Conservation (phyloP, 2,329 filamentous ascomycete species). For the Tolypocladium guangdongense region DNA sequence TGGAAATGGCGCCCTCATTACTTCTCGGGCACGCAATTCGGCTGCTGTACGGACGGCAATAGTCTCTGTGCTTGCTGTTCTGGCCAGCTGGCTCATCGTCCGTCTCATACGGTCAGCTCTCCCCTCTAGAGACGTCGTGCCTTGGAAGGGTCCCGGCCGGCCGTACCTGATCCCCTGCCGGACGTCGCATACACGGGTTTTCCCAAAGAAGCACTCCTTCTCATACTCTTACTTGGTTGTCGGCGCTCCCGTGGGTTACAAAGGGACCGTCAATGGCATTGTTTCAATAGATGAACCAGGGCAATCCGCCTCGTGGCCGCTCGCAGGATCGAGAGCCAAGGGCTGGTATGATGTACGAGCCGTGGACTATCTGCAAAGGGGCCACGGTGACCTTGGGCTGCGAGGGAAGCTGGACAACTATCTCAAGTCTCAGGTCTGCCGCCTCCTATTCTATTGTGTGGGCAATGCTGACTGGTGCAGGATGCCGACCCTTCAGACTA, state of each 20-base stretch:
- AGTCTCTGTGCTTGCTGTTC: no score
- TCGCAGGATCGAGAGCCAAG: slow-evolving; percentile 8
- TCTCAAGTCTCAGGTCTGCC: slow-evolving; percentile 43
- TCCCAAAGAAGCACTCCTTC: slow-evolving; percentile 58
- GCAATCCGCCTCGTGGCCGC: neutral
- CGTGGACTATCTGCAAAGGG: slow-evolving; percentile 49
- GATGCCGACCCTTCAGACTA: slow-evolving; percentile 47
- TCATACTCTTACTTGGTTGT: slow-evolving; percentile 60
- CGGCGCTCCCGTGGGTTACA: slow-evolving; percentile 55
- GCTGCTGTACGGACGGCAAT: neutral
- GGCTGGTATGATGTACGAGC: slow-evolving; percentile 50
- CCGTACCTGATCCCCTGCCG: slow-evolving; percentile 52
- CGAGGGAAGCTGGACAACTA: slow-evolving; percentile 52
- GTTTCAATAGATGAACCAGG: slow-evolving; percentile 33
- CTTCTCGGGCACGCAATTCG: neutral
- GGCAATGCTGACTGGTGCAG: slow-evolving; percentile 25
- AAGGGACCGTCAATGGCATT: slow-evolving; percentile 42
- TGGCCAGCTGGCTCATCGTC: neutral
- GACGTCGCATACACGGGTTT: slow-evolving; percentile 55
- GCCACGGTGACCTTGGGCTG: slow-evolving; percentile 38
- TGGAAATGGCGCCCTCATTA: neutral
- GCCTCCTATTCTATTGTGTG: neutral
- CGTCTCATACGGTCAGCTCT: neutral
- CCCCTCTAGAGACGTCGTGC: neutral
- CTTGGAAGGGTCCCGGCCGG: slow-evolving; percentile 5